Base-by-base conservation (phyloP, 140 eudicot species). In the Stevia rebaudiana region DNA sequence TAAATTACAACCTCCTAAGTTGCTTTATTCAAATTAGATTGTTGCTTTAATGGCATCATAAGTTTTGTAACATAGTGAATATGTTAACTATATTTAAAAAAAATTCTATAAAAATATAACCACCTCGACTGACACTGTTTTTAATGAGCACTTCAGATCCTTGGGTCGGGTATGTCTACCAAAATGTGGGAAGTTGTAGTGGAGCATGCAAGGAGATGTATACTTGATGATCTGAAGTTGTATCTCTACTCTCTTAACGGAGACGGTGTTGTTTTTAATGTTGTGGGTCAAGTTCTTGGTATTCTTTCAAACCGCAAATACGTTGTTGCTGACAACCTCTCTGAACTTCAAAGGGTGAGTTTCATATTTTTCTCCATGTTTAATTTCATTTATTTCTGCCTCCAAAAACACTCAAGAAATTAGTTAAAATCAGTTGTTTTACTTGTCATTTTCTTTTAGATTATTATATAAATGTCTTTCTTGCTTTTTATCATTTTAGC, bases 141-240 rank as follows among this genome's bases (percentile, higher is more conserved):
- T 23, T 55, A 24, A 65, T 55, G 61, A 11, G 24, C 52, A 39
- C 49, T 72, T 66, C 86, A 92, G 98, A 81, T 88, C 65, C 90
- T 94, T 17, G 99, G 99, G 58, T 63, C 86, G 18, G 99, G 99
- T 40, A 94, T 94, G 96, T 94, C 95, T 42, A 59, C 88, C 15
- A 94, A 82, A 77, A 94, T 94, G 99, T 94, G 97, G 99, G 99
- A 88, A 40, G 81, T 76, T 3, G 76, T 87, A 0, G 75, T 82
- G 49, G 99, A 94, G 37, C 99, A 94, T 61, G 95, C 99, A 21
- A 79, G 76, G 74, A 85, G 90, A 51, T 88, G 97, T 63, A 84
- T 83, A 25, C 77, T 88, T 60, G 99, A 84, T 79, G 69, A 78
- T 51, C 79, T 61, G 72, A 83, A 70, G 75, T n/a, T 83, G 47